Conservation (phyloP, 2,329 filamentous ascomycete genomes). For the Sclerotiophoma versabilis region DNA sequence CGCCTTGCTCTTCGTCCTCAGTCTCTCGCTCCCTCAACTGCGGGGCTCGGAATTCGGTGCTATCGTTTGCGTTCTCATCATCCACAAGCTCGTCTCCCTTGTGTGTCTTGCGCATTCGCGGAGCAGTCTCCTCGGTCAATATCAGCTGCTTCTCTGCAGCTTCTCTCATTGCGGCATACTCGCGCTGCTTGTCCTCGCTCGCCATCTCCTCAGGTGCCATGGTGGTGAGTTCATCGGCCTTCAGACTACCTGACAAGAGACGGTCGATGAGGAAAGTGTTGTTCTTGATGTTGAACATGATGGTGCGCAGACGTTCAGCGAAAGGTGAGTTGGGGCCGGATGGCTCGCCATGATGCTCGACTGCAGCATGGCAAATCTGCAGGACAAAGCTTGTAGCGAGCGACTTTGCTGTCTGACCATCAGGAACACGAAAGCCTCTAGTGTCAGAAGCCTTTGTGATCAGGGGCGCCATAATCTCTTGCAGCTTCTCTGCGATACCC, state of each 20-base stretch:
- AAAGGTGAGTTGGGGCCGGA: slow-evolving; percentile 56
- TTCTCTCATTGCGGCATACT: slow-evolving; percentile 79
- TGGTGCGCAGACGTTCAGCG: slow-evolving; percentile 71
- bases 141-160: slow-evolving; percentile 84
- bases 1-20: slow-evolving; percentile 30
- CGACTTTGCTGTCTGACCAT: slow-evolving; percentile 68
- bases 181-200: slow-evolving; percentile 83
- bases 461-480: slow-evolving; percentile 71
- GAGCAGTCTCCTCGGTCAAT: slow-evolving; percentile 72
- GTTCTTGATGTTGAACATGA: slow-evolving; percentile 87
- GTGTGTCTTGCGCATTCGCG: slow-evolving; percentile 86
- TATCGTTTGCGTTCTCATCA: slow-evolving; percentile 61
- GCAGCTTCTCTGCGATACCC: slow-evolving; percentile 72
- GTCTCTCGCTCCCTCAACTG: slow-evolving; percentile 36
- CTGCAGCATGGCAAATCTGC: slow-evolving; percentile 76
- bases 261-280: slow-evolving; percentile 80
- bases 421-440: slow-evolving; percentile 67
- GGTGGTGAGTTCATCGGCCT: slow-evolving; percentile 77
- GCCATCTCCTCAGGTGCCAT: slow-evolving; percentile 94
- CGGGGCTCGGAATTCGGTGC: slow-evolving; percentile 39
- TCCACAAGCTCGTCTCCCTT: slow-evolving; percentile 94
- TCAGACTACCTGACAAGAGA: slow-evolving; percentile 74
- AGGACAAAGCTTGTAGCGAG: slow-evolving; percentile 75
- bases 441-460: slow-evolving; percentile 73
- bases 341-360: slow-evolving; percentile 63